Conservation (phyloP, 768 basidiomycete species). For the Trametes maxima region DNA sequence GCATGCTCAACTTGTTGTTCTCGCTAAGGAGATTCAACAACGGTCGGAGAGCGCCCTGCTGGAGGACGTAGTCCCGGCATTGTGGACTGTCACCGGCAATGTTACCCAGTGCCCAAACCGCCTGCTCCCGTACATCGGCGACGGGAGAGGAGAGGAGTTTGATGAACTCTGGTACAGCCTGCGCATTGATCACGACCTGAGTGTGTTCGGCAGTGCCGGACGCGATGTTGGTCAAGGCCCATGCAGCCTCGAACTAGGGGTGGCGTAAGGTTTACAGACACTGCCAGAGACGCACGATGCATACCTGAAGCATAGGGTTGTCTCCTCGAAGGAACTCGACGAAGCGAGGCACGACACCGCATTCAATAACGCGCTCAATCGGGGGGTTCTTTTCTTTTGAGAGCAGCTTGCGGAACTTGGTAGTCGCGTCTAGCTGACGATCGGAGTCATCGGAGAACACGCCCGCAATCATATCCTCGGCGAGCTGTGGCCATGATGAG, state of each 20-base stretch:
- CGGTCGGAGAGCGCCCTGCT: constrained; percentile 92
- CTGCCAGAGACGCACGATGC: background rate
- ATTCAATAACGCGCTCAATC: constrained; percentile 97
- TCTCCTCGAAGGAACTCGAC: constrained; percentile 88
- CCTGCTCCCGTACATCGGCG: constrained; percentile 97
- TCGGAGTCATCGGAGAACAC: constrained; percentile 93
- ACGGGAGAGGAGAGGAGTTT: constrained; percentile 93
- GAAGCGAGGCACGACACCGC: constrained; percentile 95
- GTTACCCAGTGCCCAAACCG: constrained; percentile 99
- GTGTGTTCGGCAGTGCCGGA: constrained; percentile 99
- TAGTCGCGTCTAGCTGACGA: constrained; percentile 94
- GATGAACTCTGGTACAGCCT: constrained; percentile 97
- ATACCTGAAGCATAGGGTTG: constrained; percentile 83
- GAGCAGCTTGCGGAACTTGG: constrained; percentile 96
- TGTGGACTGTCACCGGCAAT: constrained; percentile 98
- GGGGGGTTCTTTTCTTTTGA: constrained; percentile 99
- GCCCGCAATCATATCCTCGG: constrained; percentile 89
- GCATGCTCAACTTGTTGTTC: constrained; percentile 98
- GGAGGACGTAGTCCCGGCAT: constrained; percentile 95
- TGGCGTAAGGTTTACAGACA: constrained; percentile 5
- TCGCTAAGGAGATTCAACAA: constrained; percentile 88
- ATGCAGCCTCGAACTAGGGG: constrained; percentile 90
- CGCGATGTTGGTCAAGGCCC: constrained; percentile 97
- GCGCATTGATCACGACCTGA: constrained; percentile 93
- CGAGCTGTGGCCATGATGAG: constrained; percentile 45